A percentile compares a stretch with the other conserved stretches of the same genome.
Evolutionary conservation across 2,329 filamentous ascomycete genomes (phyloP).

Genomic region (Hirsutella minnesotensis): DNA sequence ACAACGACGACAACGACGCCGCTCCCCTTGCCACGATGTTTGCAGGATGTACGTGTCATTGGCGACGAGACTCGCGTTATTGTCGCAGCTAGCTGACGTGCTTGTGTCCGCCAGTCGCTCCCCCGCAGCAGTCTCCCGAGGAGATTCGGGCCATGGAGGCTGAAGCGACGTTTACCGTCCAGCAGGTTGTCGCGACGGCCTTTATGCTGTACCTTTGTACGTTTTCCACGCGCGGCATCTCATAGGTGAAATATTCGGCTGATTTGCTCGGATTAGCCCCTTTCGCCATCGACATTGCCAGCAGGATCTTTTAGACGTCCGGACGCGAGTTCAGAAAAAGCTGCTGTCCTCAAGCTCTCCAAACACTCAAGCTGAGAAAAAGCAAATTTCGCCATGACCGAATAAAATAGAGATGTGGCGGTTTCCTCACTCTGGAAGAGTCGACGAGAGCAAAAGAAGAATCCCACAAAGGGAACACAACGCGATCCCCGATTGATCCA

Average conservation of each 20-base stretch:
- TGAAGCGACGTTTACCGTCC: slow-evolving; percentile 54
- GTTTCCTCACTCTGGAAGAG: no score
- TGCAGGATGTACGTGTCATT: slow-evolving; percentile 28
- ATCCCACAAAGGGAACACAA: no score
- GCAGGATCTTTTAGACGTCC: slow-evolving; percentile 26
- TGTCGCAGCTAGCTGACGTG: slow-evolving; percentile 10
- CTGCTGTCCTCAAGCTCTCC: not conserved
- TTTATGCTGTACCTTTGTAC: slow-evolving; percentile 67
- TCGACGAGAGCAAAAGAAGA: no score
- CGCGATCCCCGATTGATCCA: no score
- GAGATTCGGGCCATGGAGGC: slow-evolving; percentile 60
- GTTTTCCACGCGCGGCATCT: not conserved
- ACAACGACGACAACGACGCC: no score
- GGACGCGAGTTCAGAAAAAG: not conserved
- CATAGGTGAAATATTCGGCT: not conserved
- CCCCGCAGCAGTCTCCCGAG: slow-evolving; percentile 56
- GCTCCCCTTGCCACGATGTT: slow-evolving; percentile 12
- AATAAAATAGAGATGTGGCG: no score
- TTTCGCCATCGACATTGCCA: slow-evolving; percentile 43
- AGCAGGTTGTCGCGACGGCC: slow-evolving; percentile 53
- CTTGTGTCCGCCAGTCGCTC: slow-evolving; percentile 36
- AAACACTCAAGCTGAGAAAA: not conserved
- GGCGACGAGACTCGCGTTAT: not conserved
- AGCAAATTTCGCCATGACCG: not conserved
- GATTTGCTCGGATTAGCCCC: slow-evolving; percentile 30